Conservation (phyloP, 2,329 filamentous ascomycete species). For the Domatiomyces globalis region DNA sequence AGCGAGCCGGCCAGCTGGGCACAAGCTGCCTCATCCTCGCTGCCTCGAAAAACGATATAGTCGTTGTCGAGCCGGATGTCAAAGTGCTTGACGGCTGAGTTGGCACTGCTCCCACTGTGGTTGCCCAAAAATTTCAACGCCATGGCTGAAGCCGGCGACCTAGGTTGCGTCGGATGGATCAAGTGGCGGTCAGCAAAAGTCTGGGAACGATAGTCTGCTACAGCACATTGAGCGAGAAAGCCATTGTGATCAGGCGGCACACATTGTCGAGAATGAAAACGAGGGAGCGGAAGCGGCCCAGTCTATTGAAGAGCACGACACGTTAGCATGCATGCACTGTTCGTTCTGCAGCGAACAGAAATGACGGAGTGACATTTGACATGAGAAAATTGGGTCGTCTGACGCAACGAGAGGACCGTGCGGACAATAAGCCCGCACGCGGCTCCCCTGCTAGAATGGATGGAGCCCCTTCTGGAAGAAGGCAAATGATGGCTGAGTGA, state of each 20-base stretch:
- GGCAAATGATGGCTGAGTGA: not conserved
- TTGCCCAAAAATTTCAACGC: slow-evolving; percentile 32
- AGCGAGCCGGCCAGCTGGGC: slow-evolving; percentile 60
- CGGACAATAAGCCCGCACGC: no score
- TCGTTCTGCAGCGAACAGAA: not conserved
- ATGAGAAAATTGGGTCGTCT: not conserved
- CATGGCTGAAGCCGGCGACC: slow-evolving; percentile 21
- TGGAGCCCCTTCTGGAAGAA: not conserved
- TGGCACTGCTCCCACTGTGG: slow-evolving; percentile 21
- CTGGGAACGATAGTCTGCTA: not conserved
- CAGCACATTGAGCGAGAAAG: not conserved
- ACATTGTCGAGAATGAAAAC: not conserved
- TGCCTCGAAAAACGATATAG: slow-evolving; percentile 64
- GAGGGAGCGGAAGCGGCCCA: not conserved
- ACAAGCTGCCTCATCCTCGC: slow-evolving; percentile 59
- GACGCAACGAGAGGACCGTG: no score
- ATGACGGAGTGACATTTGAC: not conserved
- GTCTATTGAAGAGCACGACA: not conserved
- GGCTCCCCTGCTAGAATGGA: no score
- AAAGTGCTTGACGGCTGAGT: slow-evolving; percentile 35
- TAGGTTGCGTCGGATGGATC: slow-evolving; percentile 2
- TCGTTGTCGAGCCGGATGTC: slow-evolving; percentile 56
- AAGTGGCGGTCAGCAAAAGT: slow-evolving; percentile 11
- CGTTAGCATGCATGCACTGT: not conserved
- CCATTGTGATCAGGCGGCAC: not conserved